A percentile compares a stretch with the other conserved stretches of the same genome.
phyloP scores from a whole-genome alignment of 1,284 basidiomycete species.

The Takashimella koratensis region DNA sequence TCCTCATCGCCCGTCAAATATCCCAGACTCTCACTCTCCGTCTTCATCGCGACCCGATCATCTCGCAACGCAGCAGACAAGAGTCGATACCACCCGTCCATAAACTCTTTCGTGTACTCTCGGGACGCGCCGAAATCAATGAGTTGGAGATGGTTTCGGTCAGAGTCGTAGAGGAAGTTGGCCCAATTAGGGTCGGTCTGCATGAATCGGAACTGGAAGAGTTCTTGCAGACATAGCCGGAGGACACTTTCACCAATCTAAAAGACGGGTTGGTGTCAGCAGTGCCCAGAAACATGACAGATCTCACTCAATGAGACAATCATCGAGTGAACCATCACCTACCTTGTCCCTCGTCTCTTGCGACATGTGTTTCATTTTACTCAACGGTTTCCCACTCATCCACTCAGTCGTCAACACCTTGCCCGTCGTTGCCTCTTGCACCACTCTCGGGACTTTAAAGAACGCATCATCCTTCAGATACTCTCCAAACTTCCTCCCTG shows the following conservation, averaged over 20 bases:
- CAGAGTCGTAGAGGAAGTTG: constrained; percentile 84
- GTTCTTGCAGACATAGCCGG: constrained; percentile 81
- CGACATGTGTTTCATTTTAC: constrained; percentile 57
- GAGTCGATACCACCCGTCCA: constrained; percentile 80
- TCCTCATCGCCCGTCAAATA: constrained; percentile 89
- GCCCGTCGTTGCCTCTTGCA: constrained; percentile 69
- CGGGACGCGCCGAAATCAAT: constrained; percentile 96
- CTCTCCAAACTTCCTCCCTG: constrained; percentile 62
- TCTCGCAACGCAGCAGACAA: constrained; percentile 71
- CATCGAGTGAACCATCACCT: constrained; percentile 8
- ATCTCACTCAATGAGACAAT: background rate
- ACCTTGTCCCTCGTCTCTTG: constrained; percentile 75
- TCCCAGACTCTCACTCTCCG: constrained; percentile 73
- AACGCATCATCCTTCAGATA: constrained; percentile 59
- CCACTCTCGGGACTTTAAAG: constrained; percentile 81
- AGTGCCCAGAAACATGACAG: background rate
- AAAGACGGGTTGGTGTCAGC: background rate
- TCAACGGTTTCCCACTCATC: constrained; percentile 77
- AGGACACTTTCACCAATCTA: constrained; percentile 81
- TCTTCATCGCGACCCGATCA: constrained; percentile 65
- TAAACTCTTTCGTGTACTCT: constrained; percentile 79
- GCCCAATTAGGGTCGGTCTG: constrained; percentile 99
- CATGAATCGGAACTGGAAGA: constrained; percentile 90
- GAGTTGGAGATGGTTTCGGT: constrained; percentile 63
- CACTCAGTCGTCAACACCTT: constrained; percentile 87